phyloP scores from a whole-genome alignment of 352 stramenopile genomes.

The Thalassiosira ordinaria region DNA sequence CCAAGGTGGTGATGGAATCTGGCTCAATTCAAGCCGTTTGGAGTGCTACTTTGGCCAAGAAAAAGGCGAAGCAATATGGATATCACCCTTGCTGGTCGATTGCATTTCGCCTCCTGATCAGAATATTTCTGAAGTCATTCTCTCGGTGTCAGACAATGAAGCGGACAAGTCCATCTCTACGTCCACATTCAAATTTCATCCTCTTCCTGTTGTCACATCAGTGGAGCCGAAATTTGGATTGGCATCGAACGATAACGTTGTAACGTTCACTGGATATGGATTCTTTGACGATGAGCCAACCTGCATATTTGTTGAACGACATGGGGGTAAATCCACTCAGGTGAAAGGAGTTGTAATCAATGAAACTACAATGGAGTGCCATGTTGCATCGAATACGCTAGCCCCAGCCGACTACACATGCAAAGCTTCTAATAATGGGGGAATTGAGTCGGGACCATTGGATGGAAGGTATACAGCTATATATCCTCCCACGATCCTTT shows the following conservation, averaged over 20 bases:
- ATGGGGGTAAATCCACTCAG: conserved; percentile 1
- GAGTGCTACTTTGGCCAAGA: conserved; percentile 32
- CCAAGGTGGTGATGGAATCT: conserved; percentile 16
- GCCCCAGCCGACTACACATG: neutral
- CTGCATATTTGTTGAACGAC: conserved; percentile 15
- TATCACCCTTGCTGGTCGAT: conserved; percentile 21
- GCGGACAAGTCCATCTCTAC: conserved; percentile 1
- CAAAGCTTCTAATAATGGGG: conserved; percentile 17
- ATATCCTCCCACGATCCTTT: conserved; percentile 18
- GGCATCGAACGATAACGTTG: conserved; percentile 2
- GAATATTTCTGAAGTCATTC: neutral
- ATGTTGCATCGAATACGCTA: conserved; percentile 1
- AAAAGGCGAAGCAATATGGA: conserved; percentile 31
- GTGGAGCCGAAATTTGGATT: conserved; percentile 12
- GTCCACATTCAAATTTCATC: conserved; percentile 6
- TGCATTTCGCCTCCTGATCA: conserved; percentile 14
- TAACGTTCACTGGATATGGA: conserved; percentile 18
- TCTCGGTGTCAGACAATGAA: conserved; percentile 41
- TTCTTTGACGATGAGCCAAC: neutral
- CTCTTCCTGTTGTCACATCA: conserved; percentile 13
- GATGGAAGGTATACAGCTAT: conserved; percentile 5
- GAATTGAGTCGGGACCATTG: conserved; percentile 10
- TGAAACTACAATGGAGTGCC: conserved; percentile 20
- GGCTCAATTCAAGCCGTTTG: conserved; percentile 33
- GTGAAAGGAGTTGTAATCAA: conserved; percentile 1